Percentiles rank a stretch among this genome's conserved stretches.
phyloP scores from a whole-genome alignment of 2,329 filamentous ascomycete genomes.

The Colletotrichum tropicale region DNA sequence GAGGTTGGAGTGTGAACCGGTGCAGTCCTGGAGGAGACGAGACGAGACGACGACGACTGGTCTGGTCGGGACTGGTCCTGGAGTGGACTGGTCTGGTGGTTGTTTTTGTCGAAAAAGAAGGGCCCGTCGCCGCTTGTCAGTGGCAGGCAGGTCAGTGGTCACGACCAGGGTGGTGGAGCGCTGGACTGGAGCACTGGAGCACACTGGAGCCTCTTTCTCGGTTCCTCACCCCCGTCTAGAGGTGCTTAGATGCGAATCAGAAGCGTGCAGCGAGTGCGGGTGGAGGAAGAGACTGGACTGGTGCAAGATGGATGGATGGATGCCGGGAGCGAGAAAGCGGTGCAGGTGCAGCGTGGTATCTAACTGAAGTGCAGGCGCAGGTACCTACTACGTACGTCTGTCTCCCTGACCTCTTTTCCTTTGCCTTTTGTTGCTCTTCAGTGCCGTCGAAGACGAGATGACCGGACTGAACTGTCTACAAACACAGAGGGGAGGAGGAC shows the following conservation, averaged over 20 bases:
- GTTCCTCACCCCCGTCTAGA: neutral
- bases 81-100: neutral
- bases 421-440: neutral
- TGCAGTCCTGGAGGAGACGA: neutral
- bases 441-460: neutral
- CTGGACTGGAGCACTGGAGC: neutral
- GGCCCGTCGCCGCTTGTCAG: conserved; percentile 15
- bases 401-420: neutral
- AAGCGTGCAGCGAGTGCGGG: neutral
- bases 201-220: conserved; percentile 16
- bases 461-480: neutral
- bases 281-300: neutral
- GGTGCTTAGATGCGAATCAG: neutral
- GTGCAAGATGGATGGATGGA: neutral
- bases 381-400: neutral
- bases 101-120: conserved; percentile 19
- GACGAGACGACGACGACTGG: neutral
- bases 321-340: neutral
- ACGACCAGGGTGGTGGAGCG: conserved; percentile 15
- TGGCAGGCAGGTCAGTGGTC: conserved; percentile 4
- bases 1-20: conserved; percentile 13
- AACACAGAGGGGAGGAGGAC: neutral
- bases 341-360: neutral
- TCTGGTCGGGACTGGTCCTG: neutral
- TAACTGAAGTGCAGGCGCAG: neutral